Base-by-base conservation (phyloP, 139 green algal genomes). In the Auxenochlorella pyrenoidosa region DNA sequence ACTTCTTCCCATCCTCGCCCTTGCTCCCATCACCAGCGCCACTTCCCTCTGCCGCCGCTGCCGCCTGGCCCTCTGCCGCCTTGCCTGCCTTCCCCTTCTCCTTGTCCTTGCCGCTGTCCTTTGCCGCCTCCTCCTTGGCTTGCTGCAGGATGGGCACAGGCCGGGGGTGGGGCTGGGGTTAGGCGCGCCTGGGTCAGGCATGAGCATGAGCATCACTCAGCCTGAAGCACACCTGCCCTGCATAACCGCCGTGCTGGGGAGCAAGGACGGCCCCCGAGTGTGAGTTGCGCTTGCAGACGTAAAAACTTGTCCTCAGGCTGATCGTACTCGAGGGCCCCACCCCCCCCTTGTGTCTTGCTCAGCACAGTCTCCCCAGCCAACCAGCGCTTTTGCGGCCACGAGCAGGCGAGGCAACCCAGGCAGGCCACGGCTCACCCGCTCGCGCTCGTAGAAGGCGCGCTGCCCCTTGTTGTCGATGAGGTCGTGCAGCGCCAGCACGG, bases 401-500 rank as follows among this genome's bases (percentile, higher is more conserved):
- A 70, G 60, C 22, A 5, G 3, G 3, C 22, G 8, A 68, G 60
- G 60, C 60, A 32, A 26, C 60, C 60, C 21, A 68, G 19, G 24
- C 60, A 32, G 60, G 12, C 65, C 65, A 38, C 28, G 10, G 15
- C 83, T 60, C 83, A 87, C 83, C 75, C 85, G 40, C 71, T 87
- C 47, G 38, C 32, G 38, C 78, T 85, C 84, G 13, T 47, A 21
- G 24, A 24, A 58, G 30, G 32, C 30, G 19, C 79, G 68, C 75
- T 54, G 47, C 13, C 96, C 94, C 93, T 98, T 98, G 95, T 99
- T 99, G 89, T 99, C 97, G 77, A 99, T 99, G 43, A 99, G 94
- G 80, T 97, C 96, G 93, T 99, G 98, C 89, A 99, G 88, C 15
- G 98, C 96, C 36, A 99, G 93, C 44, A 99, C 89, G 77, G 89